phyloP scores from a whole-genome alignment of 768 basidiomycete genomes.

The Thelephora ganbajun region DNA sequence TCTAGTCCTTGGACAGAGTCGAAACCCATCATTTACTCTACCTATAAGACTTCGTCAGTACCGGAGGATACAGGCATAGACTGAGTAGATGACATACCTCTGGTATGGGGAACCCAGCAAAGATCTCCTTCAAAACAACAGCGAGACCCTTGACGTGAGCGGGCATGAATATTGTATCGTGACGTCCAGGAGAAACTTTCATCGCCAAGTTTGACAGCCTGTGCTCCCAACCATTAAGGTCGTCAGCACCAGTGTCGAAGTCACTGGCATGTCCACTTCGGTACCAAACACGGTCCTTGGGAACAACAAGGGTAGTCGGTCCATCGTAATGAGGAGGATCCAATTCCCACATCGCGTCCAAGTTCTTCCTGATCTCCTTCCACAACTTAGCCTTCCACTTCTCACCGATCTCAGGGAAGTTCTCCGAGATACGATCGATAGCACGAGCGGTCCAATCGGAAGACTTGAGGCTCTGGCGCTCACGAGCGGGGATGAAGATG shows the following conservation, averaged over 20 bases:
- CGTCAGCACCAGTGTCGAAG: constrained; percentile 16
- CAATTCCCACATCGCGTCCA: constrained; percentile 20
- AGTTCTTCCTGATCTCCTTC: constrained; percentile 18
- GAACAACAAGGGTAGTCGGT: constrained; percentile 14
- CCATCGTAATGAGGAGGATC: constrained; percentile 15
- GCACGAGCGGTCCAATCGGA: constrained; percentile 17
- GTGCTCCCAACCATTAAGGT: constrained; percentile 18
- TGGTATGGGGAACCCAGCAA: background rate
- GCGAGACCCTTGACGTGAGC: constrained; percentile 19
- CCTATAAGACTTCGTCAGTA: too few relatives aligned
- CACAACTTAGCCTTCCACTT: constrained; percentile 18
- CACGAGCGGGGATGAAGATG: constrained; percentile 15
- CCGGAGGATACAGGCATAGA: too few relatives aligned
- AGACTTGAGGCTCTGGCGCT: constrained; percentile 17
- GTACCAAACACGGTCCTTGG: constrained; percentile 20
- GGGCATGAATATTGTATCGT: constrained; percentile 20
- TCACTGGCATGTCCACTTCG: constrained; percentile 12
- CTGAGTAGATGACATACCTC: too few relatives aligned
- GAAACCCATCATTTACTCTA: too few relatives aligned
- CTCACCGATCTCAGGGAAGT: constrained; percentile 19
- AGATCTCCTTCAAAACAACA: constrained; percentile 10
- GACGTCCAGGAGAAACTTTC: constrained; percentile 14
- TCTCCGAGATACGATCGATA: constrained; percentile 16
- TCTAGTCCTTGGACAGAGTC: too few relatives aligned
- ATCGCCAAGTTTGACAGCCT: constrained; percentile 15